Evolutionary conservation across 1,139 yeast genomes (phyloP).

Genomic region (Komagataea norvegica): DNA sequence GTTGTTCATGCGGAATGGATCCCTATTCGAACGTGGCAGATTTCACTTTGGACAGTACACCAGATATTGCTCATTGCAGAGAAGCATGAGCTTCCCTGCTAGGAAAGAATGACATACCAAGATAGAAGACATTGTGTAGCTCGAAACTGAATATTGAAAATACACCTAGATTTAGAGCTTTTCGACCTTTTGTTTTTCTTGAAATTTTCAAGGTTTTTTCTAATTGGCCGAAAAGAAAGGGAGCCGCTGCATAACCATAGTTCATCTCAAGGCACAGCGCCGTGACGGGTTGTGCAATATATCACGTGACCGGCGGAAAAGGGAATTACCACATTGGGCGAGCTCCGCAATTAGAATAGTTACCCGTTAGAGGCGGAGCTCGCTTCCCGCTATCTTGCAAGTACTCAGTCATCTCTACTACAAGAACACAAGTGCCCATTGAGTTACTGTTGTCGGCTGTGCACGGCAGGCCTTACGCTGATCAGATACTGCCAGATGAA

Average conservation of each 20-base stretch:
- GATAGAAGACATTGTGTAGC: conserved; percentile 14
- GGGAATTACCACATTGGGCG: too few relatives aligned
- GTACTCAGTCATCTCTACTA: not conserved
- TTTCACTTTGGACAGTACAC: too few relatives aligned
- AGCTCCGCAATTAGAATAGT: too few relatives aligned
- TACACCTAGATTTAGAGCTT: conserved; percentile 6
- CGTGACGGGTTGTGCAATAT: conserved; percentile 1
- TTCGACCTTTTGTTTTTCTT: conserved; percentile 3
- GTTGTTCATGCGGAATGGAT: too few relatives aligned
- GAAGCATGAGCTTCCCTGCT: too few relatives aligned
- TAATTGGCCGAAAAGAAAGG: conserved; percentile 7
- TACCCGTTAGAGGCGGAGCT: not conserved
- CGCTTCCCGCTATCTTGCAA: not conserved
- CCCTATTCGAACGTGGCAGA: too few relatives aligned
- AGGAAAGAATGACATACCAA: conserved; percentile 15
- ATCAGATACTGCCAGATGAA: too few relatives aligned
- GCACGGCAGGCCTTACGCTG: too few relatives aligned
- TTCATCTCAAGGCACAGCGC: not conserved
- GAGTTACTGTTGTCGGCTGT: too few relatives aligned
- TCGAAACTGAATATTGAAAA: conserved; percentile 3
- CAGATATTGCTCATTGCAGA: too few relatives aligned
- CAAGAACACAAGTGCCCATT: not conserved
- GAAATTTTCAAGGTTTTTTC: conserved; percentile 8
- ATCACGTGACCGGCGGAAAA: too few relatives aligned
- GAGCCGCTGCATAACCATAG: conserved; percentile 5